Percentiles rank a stretch among this genome's conserved stretches.
These are phyloP conservation scores for Ligustrum vulgare DNA, from an alignment of 257 asterid genomes.

Conservation along the genomic window DNA sequence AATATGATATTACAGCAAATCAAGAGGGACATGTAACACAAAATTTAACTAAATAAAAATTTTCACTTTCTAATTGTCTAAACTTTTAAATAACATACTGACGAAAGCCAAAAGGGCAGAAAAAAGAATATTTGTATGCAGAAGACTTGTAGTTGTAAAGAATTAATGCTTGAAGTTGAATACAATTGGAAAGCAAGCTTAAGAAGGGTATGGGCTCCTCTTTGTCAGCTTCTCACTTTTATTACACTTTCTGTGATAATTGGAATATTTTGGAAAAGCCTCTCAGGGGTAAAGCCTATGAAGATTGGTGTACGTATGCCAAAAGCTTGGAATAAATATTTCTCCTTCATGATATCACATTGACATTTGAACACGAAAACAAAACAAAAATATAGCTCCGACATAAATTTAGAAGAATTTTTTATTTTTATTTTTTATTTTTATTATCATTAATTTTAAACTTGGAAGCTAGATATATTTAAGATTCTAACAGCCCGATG, in stretches of 20 bases:
- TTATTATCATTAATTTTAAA: background rate
- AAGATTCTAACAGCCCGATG: no score
- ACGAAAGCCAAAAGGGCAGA: background rate
- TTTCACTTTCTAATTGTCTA: background rate
- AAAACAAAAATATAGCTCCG: background rate
- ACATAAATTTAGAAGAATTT: background rate
- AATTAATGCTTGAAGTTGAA: no score
- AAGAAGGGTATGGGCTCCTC: slow-evolving; percentile 6
- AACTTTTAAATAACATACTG: background rate
- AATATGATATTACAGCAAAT: no score
- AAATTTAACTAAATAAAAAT: background rate
- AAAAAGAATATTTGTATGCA: slow-evolving; percentile 39
- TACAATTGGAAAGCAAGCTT: slow-evolving; percentile 13
- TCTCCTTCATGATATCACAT: background rate
- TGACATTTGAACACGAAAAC: background rate
- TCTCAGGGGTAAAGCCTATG: background rate
- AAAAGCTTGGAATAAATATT: slow-evolving; percentile 38
- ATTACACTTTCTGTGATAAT: slow-evolving; percentile 31
- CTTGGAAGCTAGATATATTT: background rate
- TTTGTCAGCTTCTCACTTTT: slow-evolving; percentile 17
- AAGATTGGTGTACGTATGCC: slow-evolving; percentile 25
- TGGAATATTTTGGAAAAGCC: slow-evolving; percentile 27
- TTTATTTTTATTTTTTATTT: no score
- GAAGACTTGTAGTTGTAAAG: slow-evolving; percentile 24
- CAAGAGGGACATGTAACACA: background rate